Conservation (phyloP, 495 filamentous ascomycete species). For the Bombardia bombarda region DNA sequence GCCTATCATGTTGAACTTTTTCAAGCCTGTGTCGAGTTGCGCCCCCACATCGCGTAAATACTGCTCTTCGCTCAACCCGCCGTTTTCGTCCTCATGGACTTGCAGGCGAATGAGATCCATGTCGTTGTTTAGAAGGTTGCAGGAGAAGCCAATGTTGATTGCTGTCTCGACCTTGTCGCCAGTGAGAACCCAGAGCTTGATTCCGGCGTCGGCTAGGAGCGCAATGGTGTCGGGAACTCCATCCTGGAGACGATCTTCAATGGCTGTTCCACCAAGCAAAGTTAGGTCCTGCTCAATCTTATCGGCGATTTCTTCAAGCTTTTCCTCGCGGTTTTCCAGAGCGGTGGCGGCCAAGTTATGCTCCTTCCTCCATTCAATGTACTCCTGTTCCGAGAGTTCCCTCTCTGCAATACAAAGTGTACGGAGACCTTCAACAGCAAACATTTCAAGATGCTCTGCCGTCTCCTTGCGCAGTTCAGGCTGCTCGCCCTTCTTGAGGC, state of each 20-base stretch:
- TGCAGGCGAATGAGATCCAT: slow-evolving; percentile 97
- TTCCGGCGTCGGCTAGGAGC: slow-evolving; percentile 84
- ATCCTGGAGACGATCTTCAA: slow-evolving; percentile 95
- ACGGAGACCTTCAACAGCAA: slow-evolving; percentile 88
- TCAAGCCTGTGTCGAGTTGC: slow-evolving; percentile 66
- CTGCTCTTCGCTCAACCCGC: slow-evolving; percentile 23
- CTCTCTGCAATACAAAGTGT: slow-evolving; percentile 93
- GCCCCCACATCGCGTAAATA: slow-evolving; percentile 51
- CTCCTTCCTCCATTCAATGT: slow-evolving; percentile 73
- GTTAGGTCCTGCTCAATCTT: slow-evolving; percentile 83
- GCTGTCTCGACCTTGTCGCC: slow-evolving; percentile 99
- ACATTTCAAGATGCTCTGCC: slow-evolving; percentile 92
- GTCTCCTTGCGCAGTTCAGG: slow-evolving; percentile 72
- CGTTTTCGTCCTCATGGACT: slow-evolving; percentile 59
- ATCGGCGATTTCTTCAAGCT: slow-evolving; percentile 83
- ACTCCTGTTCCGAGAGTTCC: slow-evolving; percentile 77
- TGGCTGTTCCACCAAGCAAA: slow-evolving; percentile 91
- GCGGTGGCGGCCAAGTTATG: slow-evolving; percentile 83
- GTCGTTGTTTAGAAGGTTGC: slow-evolving; percentile 92
- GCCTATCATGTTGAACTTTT: slow-evolving; percentile 70
- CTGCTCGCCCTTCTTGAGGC: slow-evolving; percentile 79
- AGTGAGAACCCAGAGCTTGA: slow-evolving; percentile 99
- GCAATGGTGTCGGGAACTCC: slow-evolving; percentile 96
- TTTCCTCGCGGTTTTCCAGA: slow-evolving; percentile 84
- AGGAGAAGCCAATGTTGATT: slow-evolving; percentile 99